Evolutionary conservation across 257 asterid genomes (phyloP).

Genomic region (Handroanthus guayacan): DNA sequence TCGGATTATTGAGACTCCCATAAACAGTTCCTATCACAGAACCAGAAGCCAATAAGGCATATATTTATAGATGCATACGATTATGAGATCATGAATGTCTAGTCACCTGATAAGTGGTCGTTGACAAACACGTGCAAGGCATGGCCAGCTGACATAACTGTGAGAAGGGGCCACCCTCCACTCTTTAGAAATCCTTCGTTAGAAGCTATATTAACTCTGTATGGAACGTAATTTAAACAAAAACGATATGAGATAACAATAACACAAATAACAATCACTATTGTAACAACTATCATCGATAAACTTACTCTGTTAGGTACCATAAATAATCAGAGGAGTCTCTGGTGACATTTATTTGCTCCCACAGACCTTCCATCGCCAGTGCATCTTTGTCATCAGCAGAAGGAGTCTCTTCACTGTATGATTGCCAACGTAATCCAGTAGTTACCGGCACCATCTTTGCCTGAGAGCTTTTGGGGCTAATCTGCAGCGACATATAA

Average conservation of each 20-base stretch:
- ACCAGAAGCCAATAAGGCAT: slow-evolving; percentile 1
- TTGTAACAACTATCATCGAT: neutral
- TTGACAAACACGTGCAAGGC: slow-evolving; percentile 82
- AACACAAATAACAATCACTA: neutral
- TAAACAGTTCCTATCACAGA: slow-evolving; percentile 56
- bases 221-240: neutral
- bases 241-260: neutral
- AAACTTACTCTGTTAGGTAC: slow-evolving; percentile 88
- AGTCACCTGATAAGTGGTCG: slow-evolving; percentile 71
- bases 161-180: slow-evolving; percentile 64
- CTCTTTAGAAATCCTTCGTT: slow-evolving; percentile 69
- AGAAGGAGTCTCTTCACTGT: slow-evolving; percentile 70
- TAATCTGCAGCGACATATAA: slow-evolving; percentile 56
- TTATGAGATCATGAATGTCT: neutral
- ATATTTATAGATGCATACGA: neutral
- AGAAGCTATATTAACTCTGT: slow-evolving; percentile 74
- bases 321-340: slow-evolving; percentile 88
- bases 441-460: slow-evolving; percentile 62
- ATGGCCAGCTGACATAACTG: slow-evolving; percentile 91
- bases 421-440: slow-evolving; percentile 76
- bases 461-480: slow-evolving; percentile 50
- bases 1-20: slow-evolving; percentile 72
- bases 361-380: slow-evolving; percentile 63
- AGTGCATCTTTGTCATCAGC: slow-evolving; percentile 65
- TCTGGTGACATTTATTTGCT: slow-evolving; percentile 78